Conservation (phyloP, 495 filamentous ascomycete genomes). For the Penicillium cinerascens region DNA sequence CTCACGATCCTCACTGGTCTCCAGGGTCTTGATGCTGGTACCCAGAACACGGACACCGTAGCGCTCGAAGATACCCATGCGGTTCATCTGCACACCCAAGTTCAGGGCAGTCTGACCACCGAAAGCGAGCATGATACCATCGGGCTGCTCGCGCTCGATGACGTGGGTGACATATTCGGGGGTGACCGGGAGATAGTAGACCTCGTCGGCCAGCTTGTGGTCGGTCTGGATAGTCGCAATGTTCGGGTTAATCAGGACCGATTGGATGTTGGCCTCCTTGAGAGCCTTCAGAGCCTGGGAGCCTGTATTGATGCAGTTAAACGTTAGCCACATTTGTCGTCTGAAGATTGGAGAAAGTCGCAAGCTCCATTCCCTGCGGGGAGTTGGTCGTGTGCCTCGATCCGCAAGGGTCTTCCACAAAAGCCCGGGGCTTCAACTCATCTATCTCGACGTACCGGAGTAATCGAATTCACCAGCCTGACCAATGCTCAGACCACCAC, state of each 20-base stretch:
- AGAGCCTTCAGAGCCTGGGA: conserved; percentile 96
- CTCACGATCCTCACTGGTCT: conserved; percentile 94
- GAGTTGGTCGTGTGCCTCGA: conserved; percentile 1
- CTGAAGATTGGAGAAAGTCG: not conserved
- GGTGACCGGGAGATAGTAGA: conserved; percentile 96
- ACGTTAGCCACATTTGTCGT: conserved; percentile 7
- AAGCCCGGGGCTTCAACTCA: not conserved
- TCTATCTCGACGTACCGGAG: conserved; percentile 59
- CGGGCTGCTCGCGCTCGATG: conserved; percentile 84
- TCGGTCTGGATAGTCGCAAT: conserved; percentile 99
- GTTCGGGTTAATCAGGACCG: conserved; percentile 96
- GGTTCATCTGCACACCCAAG: conserved; percentile 94
- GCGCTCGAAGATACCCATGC: conserved; percentile 90
- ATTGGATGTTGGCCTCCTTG: conserved; percentile 92
- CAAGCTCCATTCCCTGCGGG: conserved; percentile 8
- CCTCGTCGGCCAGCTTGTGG: conserved; percentile 93
- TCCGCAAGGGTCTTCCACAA: conserved; percentile 2
- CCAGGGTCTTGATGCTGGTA: conserved; percentile 88
- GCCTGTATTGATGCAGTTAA: conserved; percentile 47
- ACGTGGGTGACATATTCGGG: conserved; percentile 97
- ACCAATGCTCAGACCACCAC: conserved; percentile 91
- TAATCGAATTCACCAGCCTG: conserved; percentile 98
- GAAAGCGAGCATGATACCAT: conserved; percentile 95
- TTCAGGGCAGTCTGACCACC: conserved; percentile 96
- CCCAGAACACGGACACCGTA: conserved; percentile 93